Base-by-base conservation (phyloP, 163 green algal genomes). In the Chlorella variabilis region DNA sequence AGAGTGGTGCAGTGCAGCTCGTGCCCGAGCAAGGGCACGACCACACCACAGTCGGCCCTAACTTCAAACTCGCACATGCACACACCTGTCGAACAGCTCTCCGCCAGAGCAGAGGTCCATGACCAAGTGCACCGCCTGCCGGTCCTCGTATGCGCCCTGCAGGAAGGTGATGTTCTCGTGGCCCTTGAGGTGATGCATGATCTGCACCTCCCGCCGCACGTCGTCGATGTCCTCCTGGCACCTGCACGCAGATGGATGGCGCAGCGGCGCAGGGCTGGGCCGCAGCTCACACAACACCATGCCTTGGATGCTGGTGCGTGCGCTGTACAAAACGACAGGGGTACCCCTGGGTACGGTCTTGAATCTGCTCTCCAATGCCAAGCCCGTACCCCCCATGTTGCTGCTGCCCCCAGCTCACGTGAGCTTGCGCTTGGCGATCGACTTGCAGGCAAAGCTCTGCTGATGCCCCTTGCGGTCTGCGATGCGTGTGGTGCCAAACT, bases 111-210 rank as follows among this genome's bases (percentile, higher is more conserved):
- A 96, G 15, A 98, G 86, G 86, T 98, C 95, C 94, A 98, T 98
- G n/a, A 96, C 93, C 59, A 99, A 86, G 87, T 99, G 95, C n/a
- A 99, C 90, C 77, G 91, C 93, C 67, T 93, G 87, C 61, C 91
- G 87, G 88, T 99, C 97, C 89, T 99, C 97, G 81, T 96, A 99
- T 25, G 94, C 92, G 20, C 89, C 93, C 29, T 92, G 88, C n/a
- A 66, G 87, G 63, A 84, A 87, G 2, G 98, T 95, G 41, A 99
- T 94, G 89, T 99, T 97, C 31, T 87, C 45, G 85, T 98, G 91
- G 17, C 96, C 97, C 33, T 92, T 90, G 62, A 99, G 85, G 86
- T 99, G 96, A 85, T 98, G 90, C 92, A 98, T 96, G 82, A 98
- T 97, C 78, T 96, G 85, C 61, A 97, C 89, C 82, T 98, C 94